Evolutionary conservation across 768 basidiomycete genomes (phyloP).

Genomic region (Myochromella boudieri): DNA sequence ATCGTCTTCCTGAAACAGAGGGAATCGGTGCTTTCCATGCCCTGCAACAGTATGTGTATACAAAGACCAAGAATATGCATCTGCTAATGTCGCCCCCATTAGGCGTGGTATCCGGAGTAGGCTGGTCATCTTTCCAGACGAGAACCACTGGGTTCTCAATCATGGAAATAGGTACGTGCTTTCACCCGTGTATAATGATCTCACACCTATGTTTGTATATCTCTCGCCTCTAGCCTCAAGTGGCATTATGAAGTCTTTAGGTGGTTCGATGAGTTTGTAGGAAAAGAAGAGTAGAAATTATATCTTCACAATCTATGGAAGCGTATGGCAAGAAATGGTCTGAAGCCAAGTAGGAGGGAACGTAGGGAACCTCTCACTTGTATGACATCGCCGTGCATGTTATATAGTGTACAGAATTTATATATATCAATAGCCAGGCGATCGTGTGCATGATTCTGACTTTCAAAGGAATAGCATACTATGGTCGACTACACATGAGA

Average conservation of each 20-base stretch:
- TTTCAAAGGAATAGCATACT: too few relatives aligned
- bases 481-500: too few relatives aligned
- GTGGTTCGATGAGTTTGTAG: conserved; percentile 79
- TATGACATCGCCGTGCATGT: too few relatives aligned
- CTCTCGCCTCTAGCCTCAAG: conserved; percentile 55
- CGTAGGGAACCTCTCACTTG: too few relatives aligned
- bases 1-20: conserved; percentile 82
- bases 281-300: conserved; percentile 22
- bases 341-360: too few relatives aligned
- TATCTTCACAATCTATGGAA: not conserved
- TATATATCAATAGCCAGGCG: too few relatives aligned
- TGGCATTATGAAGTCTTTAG: conserved; percentile 96
- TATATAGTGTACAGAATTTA: too few relatives aligned
- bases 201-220: not conserved
- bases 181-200: not conserved
- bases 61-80: not conserved
- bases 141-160: conserved; percentile 91
- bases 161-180: conserved; percentile 66
- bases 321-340: too few relatives aligned
- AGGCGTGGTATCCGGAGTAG: conserved; percentile 75
- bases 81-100: not conserved
- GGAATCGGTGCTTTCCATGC: conserved; percentile 85
- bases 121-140: conserved; percentile 82
- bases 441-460: too few relatives aligned
- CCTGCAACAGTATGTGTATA: conserved; percentile 66